These are phyloP conservation scores for Globisporangium spiculum DNA, from an alignment of 352 stramenopile genomes.

Conservation along the genomic window DNA sequence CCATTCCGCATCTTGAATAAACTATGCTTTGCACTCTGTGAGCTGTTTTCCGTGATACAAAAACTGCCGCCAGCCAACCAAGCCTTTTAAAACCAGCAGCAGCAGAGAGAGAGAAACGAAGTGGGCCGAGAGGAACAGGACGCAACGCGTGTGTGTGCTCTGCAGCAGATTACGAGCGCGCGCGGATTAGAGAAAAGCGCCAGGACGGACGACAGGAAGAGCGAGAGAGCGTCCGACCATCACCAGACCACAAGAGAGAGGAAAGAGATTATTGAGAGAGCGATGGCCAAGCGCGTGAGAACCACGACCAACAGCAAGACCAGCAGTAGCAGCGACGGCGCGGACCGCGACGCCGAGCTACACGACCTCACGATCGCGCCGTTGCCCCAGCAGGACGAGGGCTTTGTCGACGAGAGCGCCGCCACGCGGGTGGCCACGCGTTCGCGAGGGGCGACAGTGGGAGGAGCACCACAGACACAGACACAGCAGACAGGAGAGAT, in stretches of 20 bases:
- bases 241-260: constrained; percentile 11
- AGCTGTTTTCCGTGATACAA: constrained; percentile 14
- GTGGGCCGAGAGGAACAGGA: constrained; percentile 17
- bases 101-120: constrained; percentile 20
- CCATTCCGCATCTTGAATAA: constrained; percentile 11
- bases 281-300: constrained; percentile 71
- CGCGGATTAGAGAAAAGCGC: background rate
- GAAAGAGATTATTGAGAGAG: constrained; percentile 1
- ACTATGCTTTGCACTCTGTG: constrained; percentile 19
- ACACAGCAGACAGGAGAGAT: background rate
- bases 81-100: constrained; percentile 20
- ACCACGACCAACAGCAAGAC: constrained; percentile 18
- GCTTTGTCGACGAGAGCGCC: background rate
- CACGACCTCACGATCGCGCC: constrained; percentile 15
- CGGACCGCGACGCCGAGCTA: constrained; percentile 12
- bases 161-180: constrained; percentile 6
- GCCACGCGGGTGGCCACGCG: constrained; percentile 5
- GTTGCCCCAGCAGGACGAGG: constrained; percentile 7
- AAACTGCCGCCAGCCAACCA: constrained; percentile 31
- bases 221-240: background rate
- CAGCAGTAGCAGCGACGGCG: background rate
- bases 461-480: background rate
- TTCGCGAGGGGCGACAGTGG: constrained; percentile 3
- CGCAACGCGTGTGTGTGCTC: background rate
- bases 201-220: background rate